Conservation (phyloP, 768 basidiomycete species). For the Boletellus ananiceps region DNA sequence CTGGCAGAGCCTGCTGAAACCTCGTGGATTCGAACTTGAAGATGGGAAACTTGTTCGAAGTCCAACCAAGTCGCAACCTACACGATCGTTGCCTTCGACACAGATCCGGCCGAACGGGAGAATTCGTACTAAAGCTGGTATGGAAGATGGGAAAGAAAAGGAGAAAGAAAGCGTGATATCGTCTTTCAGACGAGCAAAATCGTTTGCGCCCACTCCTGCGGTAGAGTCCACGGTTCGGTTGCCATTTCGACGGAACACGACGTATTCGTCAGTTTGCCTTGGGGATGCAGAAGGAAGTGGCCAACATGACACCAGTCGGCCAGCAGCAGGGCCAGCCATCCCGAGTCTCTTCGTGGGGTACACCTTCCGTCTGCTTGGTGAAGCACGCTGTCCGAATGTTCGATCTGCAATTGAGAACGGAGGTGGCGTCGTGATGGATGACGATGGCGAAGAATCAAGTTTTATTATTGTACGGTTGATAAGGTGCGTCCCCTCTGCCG, state of each 20-base stretch:
- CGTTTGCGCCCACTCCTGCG: slow-evolving; percentile 47
- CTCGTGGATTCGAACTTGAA: slow-evolving; percentile 61
- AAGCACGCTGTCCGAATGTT: slow-evolving; percentile 57
- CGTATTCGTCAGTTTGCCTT: slow-evolving; percentile 15
- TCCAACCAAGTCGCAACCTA: slow-evolving; percentile 44
- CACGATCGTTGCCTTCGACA: slow-evolving; percentile 17
- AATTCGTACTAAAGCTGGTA: neutral
- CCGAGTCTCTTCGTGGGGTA: slow-evolving; percentile 48
- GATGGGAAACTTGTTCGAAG: slow-evolving; percentile 56
- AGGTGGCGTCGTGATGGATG: slow-evolving; percentile 42
- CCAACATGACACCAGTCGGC: neutral
- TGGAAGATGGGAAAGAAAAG: slow-evolving; percentile 10
- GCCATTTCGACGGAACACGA: slow-evolving; percentile 45
- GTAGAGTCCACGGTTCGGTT: slow-evolving; percentile 29
- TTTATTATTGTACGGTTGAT: slow-evolving; percentile 69
- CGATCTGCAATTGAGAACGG: slow-evolving; percentile 59
- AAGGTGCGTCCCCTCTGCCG: slow-evolving; percentile 43
- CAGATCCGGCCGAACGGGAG: neutral
- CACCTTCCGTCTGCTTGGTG: slow-evolving; percentile 59
- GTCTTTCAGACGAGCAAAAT: slow-evolving; percentile 58
- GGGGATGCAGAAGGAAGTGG: slow-evolving; percentile 19
- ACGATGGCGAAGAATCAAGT: slow-evolving; percentile 50
- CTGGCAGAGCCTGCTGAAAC: slow-evolving; percentile 64
- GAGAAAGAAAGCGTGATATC: slow-evolving; percentile 44
- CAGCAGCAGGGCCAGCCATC: slow-evolving; percentile 1